Evolutionary conservation across 1,284 basidiomycete species (phyloP).

Genomic region (Trichosporon sp.): DNA sequence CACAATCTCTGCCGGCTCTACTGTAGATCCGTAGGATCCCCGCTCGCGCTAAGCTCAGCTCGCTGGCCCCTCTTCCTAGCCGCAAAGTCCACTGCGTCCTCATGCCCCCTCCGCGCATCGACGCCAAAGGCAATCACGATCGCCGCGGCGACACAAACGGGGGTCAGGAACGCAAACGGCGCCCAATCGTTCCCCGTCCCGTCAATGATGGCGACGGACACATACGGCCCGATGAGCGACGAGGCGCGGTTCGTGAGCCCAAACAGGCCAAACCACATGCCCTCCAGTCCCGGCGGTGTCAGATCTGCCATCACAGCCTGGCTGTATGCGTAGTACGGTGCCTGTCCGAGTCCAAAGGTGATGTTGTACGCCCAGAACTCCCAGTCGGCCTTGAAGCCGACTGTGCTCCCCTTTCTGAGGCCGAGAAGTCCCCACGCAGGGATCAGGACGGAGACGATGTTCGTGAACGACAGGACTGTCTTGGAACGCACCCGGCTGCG

Average conservation of each 20-base stretch:
- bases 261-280: conserved; percentile 79
- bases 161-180: conserved; percentile 62
- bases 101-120: neutral
- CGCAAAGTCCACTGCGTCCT: neutral
- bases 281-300: conserved; percentile 72
- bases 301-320: conserved; percentile 57
- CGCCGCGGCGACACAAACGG: neutral
- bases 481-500: conserved; percentile 59
- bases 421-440: conserved; percentile 82
- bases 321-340: conserved; percentile 70
- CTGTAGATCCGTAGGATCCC: too few species aligned
- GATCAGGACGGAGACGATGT: conserved; percentile 67
- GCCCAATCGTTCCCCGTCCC: conserved; percentile 52
- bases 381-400: conserved; percentile 76
- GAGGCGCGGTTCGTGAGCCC: conserved; percentile 75
- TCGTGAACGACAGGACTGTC: conserved; percentile 61
- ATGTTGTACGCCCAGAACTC: conserved; percentile 64
- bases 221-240: conserved; percentile 73
- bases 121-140: neutral
- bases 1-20: too few species aligned
- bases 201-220: conserved; percentile 68
- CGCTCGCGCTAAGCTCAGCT: too few species aligned
- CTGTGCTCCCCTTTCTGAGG: conserved; percentile 59
- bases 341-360: conserved; percentile 71
- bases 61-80: neutral